These are phyloP conservation scores for Ganoderma meredithae DNA, from an alignment of 1,284 basidiomycete genomes.

Conservation along the genomic window DNA sequence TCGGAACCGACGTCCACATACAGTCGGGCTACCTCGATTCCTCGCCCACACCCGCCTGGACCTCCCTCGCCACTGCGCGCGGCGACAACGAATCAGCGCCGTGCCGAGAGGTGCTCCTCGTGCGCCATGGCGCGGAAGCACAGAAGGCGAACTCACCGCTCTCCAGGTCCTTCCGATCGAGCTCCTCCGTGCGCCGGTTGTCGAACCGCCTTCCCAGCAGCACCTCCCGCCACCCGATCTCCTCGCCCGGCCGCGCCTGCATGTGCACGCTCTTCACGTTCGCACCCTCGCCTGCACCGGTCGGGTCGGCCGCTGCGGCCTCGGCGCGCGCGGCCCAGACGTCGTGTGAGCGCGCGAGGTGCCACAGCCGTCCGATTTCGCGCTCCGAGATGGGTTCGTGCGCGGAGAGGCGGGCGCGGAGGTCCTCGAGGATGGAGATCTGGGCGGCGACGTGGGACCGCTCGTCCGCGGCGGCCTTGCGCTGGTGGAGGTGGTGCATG, in stretches of 20 bases:
- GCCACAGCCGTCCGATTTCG: conserved; percentile 51
- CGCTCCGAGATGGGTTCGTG: conserved; percentile 50
- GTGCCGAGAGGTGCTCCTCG: not conserved
- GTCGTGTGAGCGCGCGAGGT: conserved; percentile 30
- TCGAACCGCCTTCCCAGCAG: conserved; percentile 37
- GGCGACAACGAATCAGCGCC: not conserved
- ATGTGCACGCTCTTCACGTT: conserved; percentile 25
- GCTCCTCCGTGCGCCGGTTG: conserved; percentile 37
- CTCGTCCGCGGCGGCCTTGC: conserved; percentile 55
- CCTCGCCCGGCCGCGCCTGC: conserved; percentile 24
- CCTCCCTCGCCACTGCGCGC: conserved; percentile 11
- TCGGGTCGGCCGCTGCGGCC: conserved; percentile 24
- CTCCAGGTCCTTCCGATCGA: conserved; percentile 42
- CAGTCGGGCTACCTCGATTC: conserved; percentile 3
- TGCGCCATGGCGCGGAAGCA: not conserved
- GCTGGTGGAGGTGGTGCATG: conserved; percentile 64
- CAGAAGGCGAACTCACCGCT: conserved; percentile 30
- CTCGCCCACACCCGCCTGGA: conserved; percentile 5
- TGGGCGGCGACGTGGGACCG: conserved; percentile 58
- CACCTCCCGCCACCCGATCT: conserved; percentile 45
- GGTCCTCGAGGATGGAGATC: conserved; percentile 65
- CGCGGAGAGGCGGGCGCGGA: conserved; percentile 54
- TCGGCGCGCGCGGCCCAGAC: conserved; percentile 21
- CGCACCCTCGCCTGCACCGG: conserved; percentile 2
- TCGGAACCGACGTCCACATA: not conserved